A percentile compares a stretch with the other conserved stretches of the same genome.
phyloP scores from a whole-genome alignment of 1,284 basidiomycete genomes.

The Papiliotrema terrestris region DNA sequence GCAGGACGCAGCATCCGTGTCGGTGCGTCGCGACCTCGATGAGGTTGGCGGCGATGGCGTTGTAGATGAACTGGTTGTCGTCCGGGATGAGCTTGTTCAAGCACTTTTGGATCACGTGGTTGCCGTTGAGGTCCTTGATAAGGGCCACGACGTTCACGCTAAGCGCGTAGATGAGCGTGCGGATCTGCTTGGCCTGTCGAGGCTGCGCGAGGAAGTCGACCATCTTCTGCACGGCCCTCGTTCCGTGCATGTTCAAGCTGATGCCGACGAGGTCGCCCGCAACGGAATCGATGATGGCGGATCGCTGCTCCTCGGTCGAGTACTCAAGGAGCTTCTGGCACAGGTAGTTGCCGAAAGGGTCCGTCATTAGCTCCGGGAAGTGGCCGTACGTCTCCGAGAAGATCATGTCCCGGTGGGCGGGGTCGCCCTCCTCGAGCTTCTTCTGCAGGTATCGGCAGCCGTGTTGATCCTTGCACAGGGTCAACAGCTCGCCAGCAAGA shows the following conservation, averaged over 20 bases:
- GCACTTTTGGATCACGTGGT: slow-evolving; percentile 99
- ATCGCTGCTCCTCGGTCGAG: slow-evolving; percentile 96
- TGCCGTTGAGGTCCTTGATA: slow-evolving; percentile 99
- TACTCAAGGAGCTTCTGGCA: slow-evolving; percentile 98
- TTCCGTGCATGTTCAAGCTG: slow-evolving; percentile 99
- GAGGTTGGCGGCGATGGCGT: slow-evolving; percentile 97
- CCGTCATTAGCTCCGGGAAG: slow-evolving; percentile 98
- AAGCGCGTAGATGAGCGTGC: slow-evolving; percentile 93
- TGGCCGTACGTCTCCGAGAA: slow-evolving; percentile 97
- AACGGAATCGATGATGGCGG: slow-evolving; percentile 95
- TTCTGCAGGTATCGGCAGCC: slow-evolving; percentile 98
- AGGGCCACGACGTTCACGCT: slow-evolving; percentile 97
- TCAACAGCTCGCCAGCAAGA: slow-evolving; percentile 87
- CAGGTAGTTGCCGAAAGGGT: slow-evolving; percentile 99
- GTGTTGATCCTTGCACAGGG: slow-evolving; percentile 97
- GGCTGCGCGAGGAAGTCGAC: slow-evolving; percentile 98
- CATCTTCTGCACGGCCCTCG: slow-evolving; percentile 99
- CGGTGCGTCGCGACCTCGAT: slow-evolving; percentile 99
- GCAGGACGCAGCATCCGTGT: slow-evolving; percentile 97
- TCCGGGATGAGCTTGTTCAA: slow-evolving; percentile 95
- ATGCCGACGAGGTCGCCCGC: slow-evolving; percentile 96
- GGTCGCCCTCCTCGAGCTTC: slow-evolving; percentile 93
- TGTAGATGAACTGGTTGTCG: slow-evolving; percentile 99
- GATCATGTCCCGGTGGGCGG: slow-evolving; percentile 97
- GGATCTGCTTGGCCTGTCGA: slow-evolving; percentile 82